Percentiles rank a stretch among this genome's conserved stretches.
Conservation (phyloP, 805 yeast species). For the Geotrichum ghanense region DNA sequence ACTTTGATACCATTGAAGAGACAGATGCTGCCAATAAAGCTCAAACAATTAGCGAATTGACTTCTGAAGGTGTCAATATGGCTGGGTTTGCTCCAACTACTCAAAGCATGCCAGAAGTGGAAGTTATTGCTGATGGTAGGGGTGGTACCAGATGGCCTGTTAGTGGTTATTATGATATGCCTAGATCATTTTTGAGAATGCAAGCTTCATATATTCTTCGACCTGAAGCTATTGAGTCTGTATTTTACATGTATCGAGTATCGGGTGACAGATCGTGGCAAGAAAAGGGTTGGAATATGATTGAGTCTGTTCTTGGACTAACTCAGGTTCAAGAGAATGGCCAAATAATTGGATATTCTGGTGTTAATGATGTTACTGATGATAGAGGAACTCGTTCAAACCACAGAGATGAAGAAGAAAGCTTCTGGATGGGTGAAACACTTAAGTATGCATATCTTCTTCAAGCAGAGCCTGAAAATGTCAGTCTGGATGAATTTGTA, state of each 20-base stretch:
- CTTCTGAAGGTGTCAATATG: neutral
- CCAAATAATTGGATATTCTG: conserved; percentile 27
- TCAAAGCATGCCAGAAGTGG: neutral
- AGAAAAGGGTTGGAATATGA: conserved; percentile 40
- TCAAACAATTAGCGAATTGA: neutral
- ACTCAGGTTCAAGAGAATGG: conserved; percentile 17
- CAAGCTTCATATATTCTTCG: conserved; percentile 36
- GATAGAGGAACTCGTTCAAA: conserved; percentile 19
- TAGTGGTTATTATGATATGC: conserved; percentile 17
- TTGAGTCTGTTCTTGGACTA: conserved; percentile 25
- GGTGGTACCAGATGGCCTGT: conserved; percentile 11
- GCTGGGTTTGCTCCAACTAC: neutral
- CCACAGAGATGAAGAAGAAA: conserved; percentile 31
- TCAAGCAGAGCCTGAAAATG: conserved; percentile 31
- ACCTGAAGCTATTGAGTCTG: conserved; percentile 52
- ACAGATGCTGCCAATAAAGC: neutral
- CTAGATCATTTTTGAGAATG: conserved; percentile 14
- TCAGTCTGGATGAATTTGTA: conserved; percentile 42
- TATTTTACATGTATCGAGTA: conserved; percentile 45
- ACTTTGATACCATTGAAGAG: neutral
- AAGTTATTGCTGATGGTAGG: conserved; percentile 6
- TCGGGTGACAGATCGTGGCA: conserved; percentile 52
- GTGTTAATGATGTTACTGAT: conserved; percentile 31
- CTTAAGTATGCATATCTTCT: conserved; percentile 43
- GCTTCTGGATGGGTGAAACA: conserved; percentile 50